phyloP scores from a whole-genome alignment of 2,329 filamentous ascomycete genomes.

The Ilyonectria mors-panacis region DNA sequence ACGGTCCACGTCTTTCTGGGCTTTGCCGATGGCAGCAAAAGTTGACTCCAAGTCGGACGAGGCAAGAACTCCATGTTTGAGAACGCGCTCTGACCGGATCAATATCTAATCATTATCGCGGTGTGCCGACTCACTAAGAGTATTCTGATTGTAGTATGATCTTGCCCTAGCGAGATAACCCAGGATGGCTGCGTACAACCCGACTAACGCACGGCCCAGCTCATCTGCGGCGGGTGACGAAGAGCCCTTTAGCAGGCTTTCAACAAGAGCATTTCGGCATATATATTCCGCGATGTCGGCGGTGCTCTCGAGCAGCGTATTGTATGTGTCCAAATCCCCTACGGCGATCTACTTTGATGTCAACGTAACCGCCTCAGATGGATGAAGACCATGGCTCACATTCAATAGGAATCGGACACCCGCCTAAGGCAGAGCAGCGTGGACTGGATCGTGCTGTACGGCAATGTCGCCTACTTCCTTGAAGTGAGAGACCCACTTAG shows the following conservation, averaged over 20 bases:
- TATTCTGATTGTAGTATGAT: not conserved
- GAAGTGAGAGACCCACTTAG: slow-evolving; percentile 27
- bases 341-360: not conserved
- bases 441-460: not conserved
- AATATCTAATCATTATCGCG: not conserved
- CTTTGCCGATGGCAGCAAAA: not conserved
- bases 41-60: slow-evolving; percentile 18
- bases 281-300: not conserved
- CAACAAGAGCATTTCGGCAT: not conserved
- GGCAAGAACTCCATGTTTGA: not conserved
- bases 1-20: slow-evolving; percentile 2
- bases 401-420: not conserved
- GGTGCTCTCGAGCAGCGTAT: not conserved
- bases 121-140: not conserved
- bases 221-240: not conserved
- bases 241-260: not conserved
- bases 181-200: slow-evolving; percentile 3
- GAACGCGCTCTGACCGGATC: not conserved
- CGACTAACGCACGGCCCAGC: not conserved
- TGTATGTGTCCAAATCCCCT: not conserved
- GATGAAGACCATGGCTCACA: not conserved
- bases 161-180: not conserved
- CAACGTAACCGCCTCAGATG: not conserved
- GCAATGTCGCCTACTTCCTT: slow-evolving; percentile 8
- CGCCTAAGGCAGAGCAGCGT: slow-evolving; percentile 1